Evolutionary conservation across 345 rosid species (phyloP), one percentile per base, ranked within the genome.

Genomic region (Lepidium didymum): DNA sequence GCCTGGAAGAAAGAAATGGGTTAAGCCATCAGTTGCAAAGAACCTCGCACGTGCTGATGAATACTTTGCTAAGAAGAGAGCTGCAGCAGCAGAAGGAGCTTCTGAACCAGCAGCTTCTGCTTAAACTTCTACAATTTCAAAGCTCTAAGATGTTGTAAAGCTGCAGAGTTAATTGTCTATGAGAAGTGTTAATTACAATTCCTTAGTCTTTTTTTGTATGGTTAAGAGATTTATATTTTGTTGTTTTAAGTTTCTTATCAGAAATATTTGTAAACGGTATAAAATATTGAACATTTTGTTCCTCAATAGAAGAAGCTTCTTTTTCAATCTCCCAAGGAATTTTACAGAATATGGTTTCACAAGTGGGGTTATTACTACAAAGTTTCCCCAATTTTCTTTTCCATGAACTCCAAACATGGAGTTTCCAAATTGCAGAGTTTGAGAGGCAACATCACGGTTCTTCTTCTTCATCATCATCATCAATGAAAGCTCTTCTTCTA

Each of bases 1-100:
- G 65, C 93, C 96, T 2, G 97, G 98, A 58, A 83, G 91, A 33
- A 93, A 87, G 90, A 93, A 88, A 78, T 90, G 97, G 97, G 84
- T 93, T 4, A 88, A 88, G 70, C 94, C 92, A 45, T 82, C 97
- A 1, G 97, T 90, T 50, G 83, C 84, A 0, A 93, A 88, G 86
- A 88, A 93, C 71, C 80, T 82, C 5, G 91, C 96, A 5, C 72
- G 97, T 53, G 96, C 97, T 6, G 91, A 88, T 10, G 94, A 85
- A 58, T 93, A 88, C 82, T 93, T 88, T 36, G 96, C 97, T 31
- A 87, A 85, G 86, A 90, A 90, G 77, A 82, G 78, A 77, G 96
- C 97, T 33, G 87, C 84, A 0, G 81, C 83, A 13, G 77, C 56
- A 7, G 58, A 29, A 35, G 44, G 70, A 43, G 78, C 84, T 62